Conservation (phyloP, 2,329 filamentous ascomycete species). For the Phymatotrichopsis omnivora region DNA sequence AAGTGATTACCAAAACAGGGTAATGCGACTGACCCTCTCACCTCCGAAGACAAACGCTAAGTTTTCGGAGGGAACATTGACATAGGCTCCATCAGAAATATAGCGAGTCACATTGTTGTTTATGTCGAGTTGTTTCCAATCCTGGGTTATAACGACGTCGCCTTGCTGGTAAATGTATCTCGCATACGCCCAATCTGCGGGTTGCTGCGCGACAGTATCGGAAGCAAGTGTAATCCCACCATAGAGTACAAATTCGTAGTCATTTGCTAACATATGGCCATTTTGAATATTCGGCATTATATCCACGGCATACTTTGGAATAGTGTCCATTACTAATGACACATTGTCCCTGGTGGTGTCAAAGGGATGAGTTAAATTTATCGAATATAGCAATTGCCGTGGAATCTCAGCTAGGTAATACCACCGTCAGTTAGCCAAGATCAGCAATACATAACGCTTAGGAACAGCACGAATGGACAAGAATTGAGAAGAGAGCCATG, state of each 20-base stretch:
- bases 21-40: conserved; percentile 16
- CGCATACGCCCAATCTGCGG: conserved; percentile 10
- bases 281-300: too few species aligned
- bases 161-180: conserved; percentile 27
- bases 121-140: conserved; percentile 14
- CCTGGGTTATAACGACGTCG: conserved; percentile 10
- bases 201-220: conserved; percentile 17
- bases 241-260: conserved; percentile 30
- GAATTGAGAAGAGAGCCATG: neutral
- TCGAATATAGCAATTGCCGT: conserved; percentile 14
- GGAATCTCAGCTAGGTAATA: conserved; percentile 4
- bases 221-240: conserved; percentile 25
- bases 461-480: neutral
- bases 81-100: conserved; percentile 27
- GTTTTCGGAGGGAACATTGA: conserved; percentile 28
- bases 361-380: conserved; percentile 22
- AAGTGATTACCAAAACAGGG: neutral
- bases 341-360: too few species aligned
- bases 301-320: too few species aligned
- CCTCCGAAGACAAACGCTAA: conserved; percentile 24
- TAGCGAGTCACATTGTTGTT: conserved; percentile 26
- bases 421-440: conserved; percentile 5
- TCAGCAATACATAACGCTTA: too few species aligned
- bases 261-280: conserved; percentile 30
- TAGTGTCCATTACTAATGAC: too few species aligned